Percentiles rank a stretch among this genome's conserved stretches.
These are phyloP conservation scores for Darksidea phi DNA, from an alignment of 495 filamentous ascomycete species.

Conservation along the genomic window DNA sequence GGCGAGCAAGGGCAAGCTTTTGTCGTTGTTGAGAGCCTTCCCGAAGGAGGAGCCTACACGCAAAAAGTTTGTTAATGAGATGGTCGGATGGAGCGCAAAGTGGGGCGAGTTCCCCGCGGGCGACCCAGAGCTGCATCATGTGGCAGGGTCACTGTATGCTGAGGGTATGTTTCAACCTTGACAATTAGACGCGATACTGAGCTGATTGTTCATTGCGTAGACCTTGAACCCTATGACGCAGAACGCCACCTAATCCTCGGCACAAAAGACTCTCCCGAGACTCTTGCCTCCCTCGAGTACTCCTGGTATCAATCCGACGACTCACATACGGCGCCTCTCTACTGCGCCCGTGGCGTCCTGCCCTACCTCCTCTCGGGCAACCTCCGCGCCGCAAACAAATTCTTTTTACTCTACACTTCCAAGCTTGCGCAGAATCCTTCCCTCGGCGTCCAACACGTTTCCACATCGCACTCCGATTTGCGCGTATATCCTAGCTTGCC, in stretches of 20 bases:
- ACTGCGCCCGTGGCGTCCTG: constrained; percentile 83
- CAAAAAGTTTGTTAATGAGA: constrained; percentile 87
- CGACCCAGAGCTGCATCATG: constrained; percentile 94
- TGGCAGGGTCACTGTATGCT: constrained; percentile 81
- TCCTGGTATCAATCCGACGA: constrained; percentile 90
- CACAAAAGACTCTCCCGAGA: constrained; percentile 81
- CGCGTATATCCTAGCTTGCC: constrained; percentile 84
- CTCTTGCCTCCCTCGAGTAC: constrained; percentile 79
- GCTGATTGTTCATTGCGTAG: constrained; percentile 43
- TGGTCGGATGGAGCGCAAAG: constrained; percentile 85
- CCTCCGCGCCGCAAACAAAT: constrained; percentile 79
- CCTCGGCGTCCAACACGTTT: constrained; percentile 77
- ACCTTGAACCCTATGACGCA: constrained; percentile 86
- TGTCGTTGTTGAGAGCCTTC: constrained; percentile 72
- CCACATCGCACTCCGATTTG: constrained; percentile 68
- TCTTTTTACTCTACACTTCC: constrained; percentile 75
- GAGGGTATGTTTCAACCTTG: constrained; percentile 54
- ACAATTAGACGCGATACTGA: not conserved
- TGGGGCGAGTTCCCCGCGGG: constrained; percentile 85
- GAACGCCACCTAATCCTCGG: constrained; percentile 87
- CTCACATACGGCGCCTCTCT: constrained; percentile 82
- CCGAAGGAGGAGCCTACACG: constrained; percentile 79
- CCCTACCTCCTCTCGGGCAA: constrained; percentile 91
- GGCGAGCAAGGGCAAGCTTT: constrained; percentile 60
- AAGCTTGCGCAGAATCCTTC: constrained; percentile 66